Evolutionary conservation across 495 filamentous ascomycete species (phyloP), one percentile per base, ranked within the genome.

Genomic region (Patellaria atrata): DNA sequence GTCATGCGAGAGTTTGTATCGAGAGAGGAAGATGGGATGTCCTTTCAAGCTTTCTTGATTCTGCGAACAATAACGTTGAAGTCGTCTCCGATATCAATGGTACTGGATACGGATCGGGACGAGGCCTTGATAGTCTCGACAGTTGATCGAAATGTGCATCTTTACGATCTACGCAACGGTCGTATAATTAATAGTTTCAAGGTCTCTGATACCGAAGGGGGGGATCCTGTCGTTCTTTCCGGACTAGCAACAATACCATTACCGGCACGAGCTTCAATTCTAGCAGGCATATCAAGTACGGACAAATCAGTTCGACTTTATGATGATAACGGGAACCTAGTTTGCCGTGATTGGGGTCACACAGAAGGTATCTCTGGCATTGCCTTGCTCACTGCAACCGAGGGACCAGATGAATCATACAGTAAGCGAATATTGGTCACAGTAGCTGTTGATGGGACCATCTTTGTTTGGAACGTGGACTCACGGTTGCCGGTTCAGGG

Each of bases 291-390:
- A 16, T 94, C 91, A 5, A 82, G 80, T 43, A 91, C 80, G 3
- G 89, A 97, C 53, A 96, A 94, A 50, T 94, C 89, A 5, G 75
- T 97, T 37, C 66, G 89, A 14, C 59, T 96, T 3, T 96, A 97
- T 52, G 80, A 91, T 42, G 74, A 78, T 28, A 67, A 68, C 25
- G 87, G 86, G 10, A 52, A 61, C 16, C 73, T 97, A 41, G 58
- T 94, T 33, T 77, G 81, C 17, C 75, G 81, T 23, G 89, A 93
- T 55, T 93, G 83, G 67, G 91, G 89, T 10, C 89, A 97, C 50
- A 91, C 82, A 0, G 85, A 92, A 50, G 79, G 83, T 26, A 76
- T 96, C 26, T 89, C 82, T 26, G 85, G 79, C 50, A 67, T 86
- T 23, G 63, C 73, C n/a, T 53, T 94, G 9, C 45, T 92, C 3